Conservation (phyloP, 2,329 filamentous ascomycete species). For the Paecilomyces fulvus region DNA sequence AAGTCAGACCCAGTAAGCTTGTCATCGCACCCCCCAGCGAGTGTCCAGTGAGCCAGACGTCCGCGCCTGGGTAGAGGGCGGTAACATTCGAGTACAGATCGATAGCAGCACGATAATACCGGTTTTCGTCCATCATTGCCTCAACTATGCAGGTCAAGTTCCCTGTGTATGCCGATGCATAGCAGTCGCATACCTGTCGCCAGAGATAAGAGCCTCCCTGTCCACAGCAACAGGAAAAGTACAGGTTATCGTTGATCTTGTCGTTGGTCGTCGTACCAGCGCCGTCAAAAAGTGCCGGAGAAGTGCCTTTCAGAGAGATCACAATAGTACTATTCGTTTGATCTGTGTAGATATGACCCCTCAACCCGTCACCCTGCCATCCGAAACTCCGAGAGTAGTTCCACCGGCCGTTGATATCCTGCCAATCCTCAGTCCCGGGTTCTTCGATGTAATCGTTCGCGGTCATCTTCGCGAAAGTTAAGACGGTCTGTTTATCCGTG, state of each 20-base stretch:
- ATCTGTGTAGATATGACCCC: conserved; percentile 88
- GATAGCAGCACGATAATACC: conserved; percentile 82
- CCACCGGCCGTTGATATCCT: conserved; percentile 68
- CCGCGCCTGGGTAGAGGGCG: conserved; percentile 71
- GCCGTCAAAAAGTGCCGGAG: conserved; percentile 87
- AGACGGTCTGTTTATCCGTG: conserved; percentile 72
- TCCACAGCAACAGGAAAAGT: conserved; percentile 95
- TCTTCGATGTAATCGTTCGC: conserved; percentile 78
- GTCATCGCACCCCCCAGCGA: conserved; percentile 85
- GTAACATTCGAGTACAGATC: conserved; percentile 92
- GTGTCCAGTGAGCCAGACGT: conserved; percentile 85
- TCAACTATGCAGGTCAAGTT: conserved; percentile 81
- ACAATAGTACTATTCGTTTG: conserved; percentile 77
- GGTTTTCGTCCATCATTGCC: conserved; percentile 70
- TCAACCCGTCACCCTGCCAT: conserved; percentile 80
- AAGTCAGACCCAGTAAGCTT: conserved; percentile 82
- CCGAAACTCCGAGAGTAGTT: conserved; percentile 87
- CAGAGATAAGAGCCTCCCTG: conserved; percentile 86
- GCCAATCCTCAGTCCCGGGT: conserved; percentile 68
- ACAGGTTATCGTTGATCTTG: conserved; percentile 95
- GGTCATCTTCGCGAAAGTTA: conserved; percentile 81
- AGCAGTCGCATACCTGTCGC: conserved; percentile 89
- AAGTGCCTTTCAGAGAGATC: conserved; percentile 88
- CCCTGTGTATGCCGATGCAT: conserved; percentile 76
- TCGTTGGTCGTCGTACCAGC: conserved; percentile 94